Evolutionary conservation across 192 early-diverging fungal species (phyloP).

Genomic region (Oehlia diaphana): DNA sequence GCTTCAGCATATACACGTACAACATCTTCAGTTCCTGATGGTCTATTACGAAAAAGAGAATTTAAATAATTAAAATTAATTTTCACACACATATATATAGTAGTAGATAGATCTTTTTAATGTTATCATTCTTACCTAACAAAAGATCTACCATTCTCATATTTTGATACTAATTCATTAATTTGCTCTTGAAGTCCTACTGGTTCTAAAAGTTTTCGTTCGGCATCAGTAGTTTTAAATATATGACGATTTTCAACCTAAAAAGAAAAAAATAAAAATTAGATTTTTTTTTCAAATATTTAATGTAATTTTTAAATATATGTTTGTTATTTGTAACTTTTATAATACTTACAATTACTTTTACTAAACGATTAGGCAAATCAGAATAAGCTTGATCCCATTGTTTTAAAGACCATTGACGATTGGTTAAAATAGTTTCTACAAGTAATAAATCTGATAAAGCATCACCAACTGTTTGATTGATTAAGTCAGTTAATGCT

Average conservation of each 20-base stretch:
- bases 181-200: constrained; percentile 84
- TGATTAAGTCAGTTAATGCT: constrained; percentile 91
- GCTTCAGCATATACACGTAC: constrained; percentile 99
- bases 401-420: constrained; percentile 75
- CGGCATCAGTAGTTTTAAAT: constrained; percentile 97
- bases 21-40: constrained; percentile 98
- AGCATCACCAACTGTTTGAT: constrained; percentile 98
- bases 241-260: constrained; percentile 72
- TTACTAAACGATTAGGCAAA: constrained; percentile 91
- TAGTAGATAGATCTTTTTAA: neutral
- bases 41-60: constrained; percentile 45
- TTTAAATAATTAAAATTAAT: constrained; percentile 2
- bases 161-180: constrained; percentile 81
- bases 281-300: neutral
- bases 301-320: constrained; percentile 2
- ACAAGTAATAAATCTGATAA: constrained; percentile 96
- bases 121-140: constrained; percentile 59
- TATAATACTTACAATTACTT: constrained; percentile 76
- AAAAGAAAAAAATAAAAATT: neutral
- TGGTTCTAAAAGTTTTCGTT: constrained; percentile 89
- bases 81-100: no score
- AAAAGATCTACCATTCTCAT: constrained; percentile 87
- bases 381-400: constrained; percentile 97
- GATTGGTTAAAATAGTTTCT: constrained; percentile 85
- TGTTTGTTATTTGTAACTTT: neutral